A percentile compares a stretch with the other conserved stretches of the same genome.
phyloP scores from a whole-genome alignment of 208 protist genomes.

The Leishmania amazonensis region DNA sequence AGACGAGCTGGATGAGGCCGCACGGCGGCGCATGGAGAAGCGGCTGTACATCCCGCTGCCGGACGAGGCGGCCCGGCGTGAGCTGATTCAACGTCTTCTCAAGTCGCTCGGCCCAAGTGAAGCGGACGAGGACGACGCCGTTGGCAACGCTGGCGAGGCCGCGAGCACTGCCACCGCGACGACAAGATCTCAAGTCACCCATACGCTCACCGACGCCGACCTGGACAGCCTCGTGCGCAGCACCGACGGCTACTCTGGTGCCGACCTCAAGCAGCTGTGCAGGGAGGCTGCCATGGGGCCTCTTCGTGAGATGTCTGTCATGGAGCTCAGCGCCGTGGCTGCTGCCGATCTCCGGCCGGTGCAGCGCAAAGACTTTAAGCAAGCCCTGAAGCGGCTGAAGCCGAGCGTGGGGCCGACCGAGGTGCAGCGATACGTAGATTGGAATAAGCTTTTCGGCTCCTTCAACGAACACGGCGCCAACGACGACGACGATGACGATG shows the following conservation, averaged over 20 bases:
- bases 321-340: conserved; percentile 53
- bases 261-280: conserved; percentile 80
- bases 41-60: conserved; percentile 92
- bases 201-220: conserved; percentile 42
- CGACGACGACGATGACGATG: conserved; percentile 33
- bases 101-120: conserved; percentile 33
- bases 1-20: conserved; percentile 91
- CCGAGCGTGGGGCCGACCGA: conserved; percentile 79
- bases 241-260: conserved; percentile 80
- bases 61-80: conserved; percentile 49
- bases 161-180: not conserved
- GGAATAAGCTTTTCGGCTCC: conserved; percentile 85
- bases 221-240: conserved; percentile 45
- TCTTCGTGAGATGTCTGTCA: conserved; percentile 60
- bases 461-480: conserved; percentile 46
- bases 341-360: conserved; percentile 64
- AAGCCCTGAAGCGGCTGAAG: conserved; percentile 73
- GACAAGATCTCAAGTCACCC: conserved; percentile 5
- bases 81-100: conserved; percentile 71
- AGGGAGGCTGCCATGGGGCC: conserved; percentile 80
- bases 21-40: conserved; percentile 89
- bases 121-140: not conserved
- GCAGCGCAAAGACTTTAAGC: conserved; percentile 67
- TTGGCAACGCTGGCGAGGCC: not conserved
- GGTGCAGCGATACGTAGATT: conserved; percentile 77